phyloP scores from a whole-genome alignment of 805 yeast genomes.

The Groenewaldozyma tartarivorans region DNA sequence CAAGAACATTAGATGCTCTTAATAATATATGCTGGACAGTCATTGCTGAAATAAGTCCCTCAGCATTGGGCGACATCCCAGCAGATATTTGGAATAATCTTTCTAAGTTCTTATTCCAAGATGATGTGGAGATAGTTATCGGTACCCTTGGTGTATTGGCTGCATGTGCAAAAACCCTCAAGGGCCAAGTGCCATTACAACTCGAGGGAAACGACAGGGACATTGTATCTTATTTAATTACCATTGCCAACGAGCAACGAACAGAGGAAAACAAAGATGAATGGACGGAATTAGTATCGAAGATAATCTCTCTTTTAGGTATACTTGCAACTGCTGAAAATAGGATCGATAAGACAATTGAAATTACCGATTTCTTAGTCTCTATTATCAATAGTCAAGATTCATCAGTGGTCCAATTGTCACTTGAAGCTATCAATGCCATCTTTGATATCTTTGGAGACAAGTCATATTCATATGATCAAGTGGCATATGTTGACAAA shows the following conservation, averaged over 20 bases:
- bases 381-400: slow-evolving; percentile 20
- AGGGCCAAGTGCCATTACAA: slow-evolving; percentile 13
- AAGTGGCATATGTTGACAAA: slow-evolving; percentile 51
- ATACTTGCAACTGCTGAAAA: slow-evolving; percentile 39
- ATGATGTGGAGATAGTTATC: slow-evolving; percentile 21
- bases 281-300: slow-evolving; percentile 32
- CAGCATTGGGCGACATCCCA: slow-evolving; percentile 22
- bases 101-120: slow-evolving; percentile 10
- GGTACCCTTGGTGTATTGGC: slow-evolving; percentile 35
- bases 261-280: slow-evolving; percentile 13
- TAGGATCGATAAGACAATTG: slow-evolving; percentile 35
- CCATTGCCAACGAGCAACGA: too few relatives aligned
- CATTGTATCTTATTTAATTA: slow-evolving; percentile 22
- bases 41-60: slow-evolving; percentile 30
- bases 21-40: slow-evolving; percentile 64
- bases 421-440: slow-evolving; percentile 53
- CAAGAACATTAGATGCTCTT: slow-evolving; percentile 53
- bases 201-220: slow-evolving; percentile 13
- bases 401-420: slow-evolving; percentile 28
- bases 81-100: slow-evolving; percentile 15
- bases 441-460: slow-evolving; percentile 79
- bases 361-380: slow-evolving; percentile 38
- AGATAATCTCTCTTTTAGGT: slow-evolving; percentile 45
- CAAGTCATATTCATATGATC: slow-evolving; percentile 54
- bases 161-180: slow-evolving; percentile 31